phyloP scores from a whole-genome alignment of 179 eudicot genomes.

The Amaranthus tricolor region DNA sequence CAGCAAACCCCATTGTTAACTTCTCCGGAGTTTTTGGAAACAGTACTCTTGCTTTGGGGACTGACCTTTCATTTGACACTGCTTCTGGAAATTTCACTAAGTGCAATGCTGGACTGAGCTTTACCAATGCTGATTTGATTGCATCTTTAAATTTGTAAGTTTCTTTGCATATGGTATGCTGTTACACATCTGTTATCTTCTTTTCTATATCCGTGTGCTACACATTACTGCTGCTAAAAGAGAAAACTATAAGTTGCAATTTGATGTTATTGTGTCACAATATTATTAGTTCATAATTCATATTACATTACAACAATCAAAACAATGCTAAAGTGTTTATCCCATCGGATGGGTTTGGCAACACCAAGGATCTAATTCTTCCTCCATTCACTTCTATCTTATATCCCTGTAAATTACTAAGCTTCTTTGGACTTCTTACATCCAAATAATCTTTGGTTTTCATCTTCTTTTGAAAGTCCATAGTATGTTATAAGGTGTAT shows the following conservation, averaged over 20 bases:
- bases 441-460: too few relatives aligned
- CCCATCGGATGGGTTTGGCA: too few relatives aligned
- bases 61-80: conserved; percentile 84
- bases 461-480: too few relatives aligned
- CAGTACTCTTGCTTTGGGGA: conserved; percentile 58
- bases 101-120: conserved; percentile 77
- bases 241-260: too few relatives aligned
- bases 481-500: too few relatives aligned
- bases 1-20: conserved; percentile 79
- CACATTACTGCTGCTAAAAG: background rate
- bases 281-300: background rate
- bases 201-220: background rate
- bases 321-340: too few relatives aligned
- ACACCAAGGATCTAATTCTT: too few relatives aligned
- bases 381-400: too few relatives aligned
- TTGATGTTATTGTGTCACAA: background rate
- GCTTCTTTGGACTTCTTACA: too few relatives aligned
- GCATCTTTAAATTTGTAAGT: conserved; percentile 84
- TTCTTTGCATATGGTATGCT: background rate
- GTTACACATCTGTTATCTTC: background rate
- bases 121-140: conserved; percentile 63
- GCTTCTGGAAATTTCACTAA: conserved; percentile 71
- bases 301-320: background rate
- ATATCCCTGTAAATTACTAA: too few relatives aligned
- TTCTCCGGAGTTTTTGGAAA: conserved; percentile 90